These are phyloP conservation scores for Boletus subparvulus DNA, from an alignment of 768 basidiomycete genomes.

Conservation along the genomic window DNA sequence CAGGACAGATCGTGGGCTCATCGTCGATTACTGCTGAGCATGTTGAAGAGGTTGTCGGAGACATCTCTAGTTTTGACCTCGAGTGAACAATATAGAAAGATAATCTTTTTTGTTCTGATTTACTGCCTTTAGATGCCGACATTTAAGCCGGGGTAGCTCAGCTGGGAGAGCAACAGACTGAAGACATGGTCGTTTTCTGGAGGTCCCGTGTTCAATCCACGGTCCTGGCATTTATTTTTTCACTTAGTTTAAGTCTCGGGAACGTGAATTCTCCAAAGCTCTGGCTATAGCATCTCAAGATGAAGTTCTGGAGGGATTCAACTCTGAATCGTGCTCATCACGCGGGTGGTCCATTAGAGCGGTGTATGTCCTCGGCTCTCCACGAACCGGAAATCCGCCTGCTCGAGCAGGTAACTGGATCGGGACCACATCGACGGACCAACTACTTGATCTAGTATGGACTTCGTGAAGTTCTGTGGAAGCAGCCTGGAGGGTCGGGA, in stretches of 20 bases:
- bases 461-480: background rate
- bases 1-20: slow-evolving; percentile 26
- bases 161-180: slow-evolving; percentile 77
- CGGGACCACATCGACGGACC: background rate
- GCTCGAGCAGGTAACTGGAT: background rate
- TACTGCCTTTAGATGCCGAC: background rate
- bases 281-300: too few relatives aligned
- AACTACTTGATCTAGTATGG: background rate
- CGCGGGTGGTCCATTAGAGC: background rate
- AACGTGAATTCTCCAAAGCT: too few relatives aligned
- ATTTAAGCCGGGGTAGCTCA: slow-evolving; percentile 59
- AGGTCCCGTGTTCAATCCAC: slow-evolving; percentile 60
- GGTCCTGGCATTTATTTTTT: slow-evolving; percentile 42
- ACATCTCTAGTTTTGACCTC: slow-evolving; percentile 26
- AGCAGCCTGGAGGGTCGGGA: background rate
- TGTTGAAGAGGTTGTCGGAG: slow-evolving; percentile 32
- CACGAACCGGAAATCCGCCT: background rate
- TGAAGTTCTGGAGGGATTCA: background rate
- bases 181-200: slow-evolving; percentile 30
- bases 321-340: background rate
- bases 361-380: background rate
- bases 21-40: slow-evolving; percentile 36
- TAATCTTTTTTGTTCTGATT: background rate
- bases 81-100: slow-evolving; percentile 10
- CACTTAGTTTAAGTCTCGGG: background rate